Base-by-base conservation (phyloP, 495 filamentous ascomycete genomes). In the Mytilinidion resinicola region DNA sequence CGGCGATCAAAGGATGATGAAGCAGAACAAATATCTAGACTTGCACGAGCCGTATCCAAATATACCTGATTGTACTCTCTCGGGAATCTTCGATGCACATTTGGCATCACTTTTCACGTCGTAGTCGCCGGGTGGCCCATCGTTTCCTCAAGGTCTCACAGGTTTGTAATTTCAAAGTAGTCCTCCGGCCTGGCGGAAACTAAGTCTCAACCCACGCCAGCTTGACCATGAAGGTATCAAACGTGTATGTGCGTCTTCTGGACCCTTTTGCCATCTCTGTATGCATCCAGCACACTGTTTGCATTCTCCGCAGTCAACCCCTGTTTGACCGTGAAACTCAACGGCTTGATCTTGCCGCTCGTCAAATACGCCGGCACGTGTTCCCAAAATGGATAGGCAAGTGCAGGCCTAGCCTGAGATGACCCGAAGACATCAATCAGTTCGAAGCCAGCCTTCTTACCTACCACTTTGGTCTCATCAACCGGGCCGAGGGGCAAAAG, bases 391-490 rank as follows among this genome's bases (percentile, higher is more conserved):
- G 49, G 19, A 51, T 21, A 36, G 38, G 21, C 33, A 15, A 55
- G 15, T 20, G 49, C 4, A 20, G 57, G 43, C 20, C 55, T 19
- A 33, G 38, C 4, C 12, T 62, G 55, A 15, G 49, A 35, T 12
- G 15, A 12, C 11, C 56, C 57, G 19, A 53, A 55, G 14, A 56
- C 39, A 48, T 55, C 42, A 17, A 21, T 56, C n/a, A 59, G 17
- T 44, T 70, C 63, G 39, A 68, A 69, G 0, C 69, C 67, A 10
- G 58, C 67, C 12, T 53, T 15, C 54, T 72, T 72, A 0, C 33
- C 51, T 43, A 25, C 3, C 4, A 60, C 35, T 50, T 48, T 21
- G 55, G 54, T 11, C 33, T 62, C 53, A 51, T 70, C 63, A 57
- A 66, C 53, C 17, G 51, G 51, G 15, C 51, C 52, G 0, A 43